Evolutionary conservation across 163 green algal species (phyloP), one percentile per base, ranked within the genome.

Genomic region (Volvox carteri): DNA sequence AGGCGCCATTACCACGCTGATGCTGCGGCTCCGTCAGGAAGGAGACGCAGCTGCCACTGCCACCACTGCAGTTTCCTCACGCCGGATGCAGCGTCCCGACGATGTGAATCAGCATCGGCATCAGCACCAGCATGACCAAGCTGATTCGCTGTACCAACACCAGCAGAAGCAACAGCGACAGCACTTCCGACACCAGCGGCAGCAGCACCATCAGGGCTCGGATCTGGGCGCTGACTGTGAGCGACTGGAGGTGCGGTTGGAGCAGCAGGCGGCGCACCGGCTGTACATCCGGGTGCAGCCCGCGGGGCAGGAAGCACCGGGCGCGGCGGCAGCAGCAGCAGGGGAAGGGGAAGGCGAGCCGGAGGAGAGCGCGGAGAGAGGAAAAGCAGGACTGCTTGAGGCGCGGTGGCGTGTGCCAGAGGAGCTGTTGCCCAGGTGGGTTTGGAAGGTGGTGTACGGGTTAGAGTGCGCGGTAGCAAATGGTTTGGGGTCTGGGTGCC

Each of bases 261-360:
- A 87, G 80, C 62, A 65, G 44, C 80, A 87, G 65, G 50, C 19
- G 30, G 5, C 18, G 44, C 28, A 70, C 25, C 80, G 65, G 4
- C 62, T 87, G 30, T 87, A 87, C 80, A 39, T 87, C 25, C n/a
- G 79, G 44, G 30, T 86, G 42, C 30, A 39, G 44, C 80, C 80
- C 9, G 23, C 46, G 30, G 62, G 39, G 44, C 19, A 73, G 41
- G 2, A 68, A 18, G 39, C 12, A 56, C 30, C 70, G 56, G 70
- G 12, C 7, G n/a, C 25, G 18, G 33, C 65, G 44, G 65, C 73
- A 62, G n/a, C n/a, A 44, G 68, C 23, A 33, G 28, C 2, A 44
- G n/a, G 28, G 25, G 44, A 46, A 4, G 68, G 9, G 68, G 37
- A 77, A 30, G 68, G 68, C 35, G 39, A 16, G 5, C 19, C 30